Percentiles rank a stretch among this genome's conserved stretches.
Evolutionary conservation across 495 filamentous ascomycete genomes (phyloP).

Genomic region (Aspergillus carlsbadensis): DNA sequence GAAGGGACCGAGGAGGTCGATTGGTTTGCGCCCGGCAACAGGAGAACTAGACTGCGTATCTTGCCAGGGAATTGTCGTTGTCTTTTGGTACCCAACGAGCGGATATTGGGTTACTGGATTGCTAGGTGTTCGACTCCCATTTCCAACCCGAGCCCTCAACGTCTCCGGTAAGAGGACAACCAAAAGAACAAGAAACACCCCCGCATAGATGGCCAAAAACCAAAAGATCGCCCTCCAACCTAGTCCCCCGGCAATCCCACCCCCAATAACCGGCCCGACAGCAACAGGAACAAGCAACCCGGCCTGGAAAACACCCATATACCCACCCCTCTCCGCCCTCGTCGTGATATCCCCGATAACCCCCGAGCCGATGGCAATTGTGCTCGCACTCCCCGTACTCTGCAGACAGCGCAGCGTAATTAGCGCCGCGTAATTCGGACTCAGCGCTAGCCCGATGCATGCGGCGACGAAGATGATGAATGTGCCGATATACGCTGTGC

Average conservation of each 20-base stretch:
- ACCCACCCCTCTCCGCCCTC: conserved; percentile 50
- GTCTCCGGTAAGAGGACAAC: conserved; percentile 54
- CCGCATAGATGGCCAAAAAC: conserved; percentile 52
- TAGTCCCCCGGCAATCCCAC: conserved; percentile 46
- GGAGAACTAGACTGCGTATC: neutral
- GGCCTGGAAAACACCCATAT: conserved; percentile 55
- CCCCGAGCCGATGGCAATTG: conserved; percentile 54
- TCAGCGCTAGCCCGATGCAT: conserved; percentile 47
- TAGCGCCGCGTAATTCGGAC: conserved; percentile 45
- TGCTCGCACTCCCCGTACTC: conserved; percentile 50
- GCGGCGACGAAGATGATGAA: conserved; percentile 49
- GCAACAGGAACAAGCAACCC: conserved; percentile 48
- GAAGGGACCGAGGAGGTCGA: conserved; percentile 32
- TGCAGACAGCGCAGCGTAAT: conserved; percentile 50
- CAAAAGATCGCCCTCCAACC: conserved; percentile 61
- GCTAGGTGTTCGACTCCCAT: conserved; percentile 41
- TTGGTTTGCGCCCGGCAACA: neutral
- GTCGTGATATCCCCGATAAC: conserved; percentile 58
- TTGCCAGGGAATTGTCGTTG: conserved; percentile 22
- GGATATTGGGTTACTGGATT: conserved; percentile 30
- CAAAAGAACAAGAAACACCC: conserved; percentile 40
- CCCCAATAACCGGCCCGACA: conserved; percentile 56
- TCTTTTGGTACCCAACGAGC: conserved; percentile 32
- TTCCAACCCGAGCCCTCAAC: conserved; percentile 49
- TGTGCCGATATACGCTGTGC: conserved; percentile 43